phyloP scores from a whole-genome alignment of 2,329 filamentous ascomycete genomes.

The Botrytis cinerea region DNA sequence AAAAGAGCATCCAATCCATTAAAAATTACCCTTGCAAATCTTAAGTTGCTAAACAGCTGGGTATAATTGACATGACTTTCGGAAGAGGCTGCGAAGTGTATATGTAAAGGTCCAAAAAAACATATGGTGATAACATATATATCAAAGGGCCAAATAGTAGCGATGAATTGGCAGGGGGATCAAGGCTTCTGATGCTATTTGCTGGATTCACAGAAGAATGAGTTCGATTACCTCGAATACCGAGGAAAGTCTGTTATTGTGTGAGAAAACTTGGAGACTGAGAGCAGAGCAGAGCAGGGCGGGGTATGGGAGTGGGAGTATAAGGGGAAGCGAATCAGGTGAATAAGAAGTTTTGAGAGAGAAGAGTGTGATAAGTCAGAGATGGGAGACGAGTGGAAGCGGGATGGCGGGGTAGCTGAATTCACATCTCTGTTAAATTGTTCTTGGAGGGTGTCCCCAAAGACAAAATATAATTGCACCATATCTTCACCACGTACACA shows the following conservation, averaged over 20 bases:
- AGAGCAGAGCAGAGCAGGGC: background rate
- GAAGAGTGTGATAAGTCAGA: background rate
- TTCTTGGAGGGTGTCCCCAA: no score
- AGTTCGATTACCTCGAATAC: background rate
- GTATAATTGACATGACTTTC: no score
- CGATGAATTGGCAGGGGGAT: no score
- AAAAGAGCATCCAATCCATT: no score
- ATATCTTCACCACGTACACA: background rate
- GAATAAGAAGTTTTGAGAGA: background rate
- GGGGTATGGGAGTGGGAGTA: background rate
- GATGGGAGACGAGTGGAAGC: background rate
- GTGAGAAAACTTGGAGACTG: background rate
- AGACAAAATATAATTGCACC: background rate
- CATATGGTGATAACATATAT: no score
- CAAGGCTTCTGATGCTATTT: no score
- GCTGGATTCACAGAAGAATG: background rate
- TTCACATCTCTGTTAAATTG: background rate
- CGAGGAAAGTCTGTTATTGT: background rate
- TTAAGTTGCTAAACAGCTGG: no score
- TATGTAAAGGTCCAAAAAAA: no score
- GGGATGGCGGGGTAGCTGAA: background rate
- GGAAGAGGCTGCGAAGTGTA: no score
- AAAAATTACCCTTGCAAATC: no score
- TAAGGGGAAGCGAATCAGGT: background rate
- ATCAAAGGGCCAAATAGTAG: no score